phyloP scores from a whole-genome alignment of 2,329 filamentous ascomycete genomes.

The Pseudocercospora fuligena region DNA sequence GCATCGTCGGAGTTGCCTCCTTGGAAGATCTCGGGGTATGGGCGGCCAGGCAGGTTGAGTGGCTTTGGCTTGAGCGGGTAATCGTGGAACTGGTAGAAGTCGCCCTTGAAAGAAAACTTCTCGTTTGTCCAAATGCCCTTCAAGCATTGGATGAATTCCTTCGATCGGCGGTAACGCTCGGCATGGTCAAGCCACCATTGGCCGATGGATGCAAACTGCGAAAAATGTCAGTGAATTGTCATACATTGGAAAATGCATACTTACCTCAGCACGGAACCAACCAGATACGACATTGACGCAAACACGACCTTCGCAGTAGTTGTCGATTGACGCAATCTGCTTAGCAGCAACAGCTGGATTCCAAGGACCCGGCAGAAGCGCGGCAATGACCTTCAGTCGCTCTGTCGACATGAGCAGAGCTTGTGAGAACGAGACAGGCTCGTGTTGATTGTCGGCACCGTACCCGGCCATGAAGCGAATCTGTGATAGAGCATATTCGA shows the following conservation, averaged over 20 bases:
- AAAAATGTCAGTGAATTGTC: conserved; percentile 15
- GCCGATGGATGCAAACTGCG: conserved; percentile 53
- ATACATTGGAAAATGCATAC: background rate
- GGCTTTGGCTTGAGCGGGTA: conserved; percentile 58
- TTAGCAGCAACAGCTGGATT: conserved; percentile 59
- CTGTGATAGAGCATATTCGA: conserved; percentile 59
- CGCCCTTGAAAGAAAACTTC: conserved; percentile 55
- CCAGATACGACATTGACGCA: conserved; percentile 60
- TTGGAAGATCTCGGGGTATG: conserved; percentile 59
- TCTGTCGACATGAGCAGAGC: conserved; percentile 54
- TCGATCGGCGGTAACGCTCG: conserved; percentile 56
- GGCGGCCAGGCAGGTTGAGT: conserved; percentile 48
- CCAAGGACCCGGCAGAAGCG: conserved; percentile 57
- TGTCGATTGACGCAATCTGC: conserved; percentile 59
- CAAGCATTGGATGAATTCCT: conserved; percentile 58
- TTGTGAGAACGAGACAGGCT: conserved; percentile 59
- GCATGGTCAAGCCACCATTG: conserved; percentile 62
- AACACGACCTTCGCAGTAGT: conserved; percentile 57
- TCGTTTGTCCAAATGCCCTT: conserved; percentile 59
- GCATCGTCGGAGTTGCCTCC: conserved; percentile 59
- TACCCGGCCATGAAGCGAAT: conserved; percentile 59
- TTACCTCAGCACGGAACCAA: conserved; percentile 58
- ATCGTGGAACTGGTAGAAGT: conserved; percentile 60
- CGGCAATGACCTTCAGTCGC: conserved; percentile 57
- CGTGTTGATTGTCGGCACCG: conserved; percentile 54